Percentiles rank a stretch among this genome's conserved stretches.
These are phyloP conservation scores for Toxicodendron radicans DNA, from an alignment of 345 rosid genomes.

Conservation along the genomic window DNA sequence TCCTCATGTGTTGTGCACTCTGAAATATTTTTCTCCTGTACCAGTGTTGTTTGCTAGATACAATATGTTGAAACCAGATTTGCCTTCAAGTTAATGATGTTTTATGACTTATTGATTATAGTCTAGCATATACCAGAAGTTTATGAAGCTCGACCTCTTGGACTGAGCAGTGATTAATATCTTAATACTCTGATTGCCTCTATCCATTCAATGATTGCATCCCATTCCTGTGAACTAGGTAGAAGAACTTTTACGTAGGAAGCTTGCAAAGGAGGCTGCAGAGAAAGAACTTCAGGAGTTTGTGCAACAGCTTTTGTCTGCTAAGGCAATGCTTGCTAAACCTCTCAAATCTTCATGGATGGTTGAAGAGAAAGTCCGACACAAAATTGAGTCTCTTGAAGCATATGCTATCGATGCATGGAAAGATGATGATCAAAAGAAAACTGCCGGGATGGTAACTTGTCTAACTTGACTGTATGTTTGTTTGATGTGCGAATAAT, in stretches of 20 bases:
- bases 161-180: neutral
- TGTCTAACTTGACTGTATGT: conserved; percentile 11
- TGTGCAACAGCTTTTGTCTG: conserved; percentile 61
- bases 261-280: conserved; percentile 73
- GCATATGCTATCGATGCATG: conserved; percentile 83
- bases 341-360: conserved; percentile 85
- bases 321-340: conserved; percentile 68
- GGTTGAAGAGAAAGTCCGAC: conserved; percentile 53
- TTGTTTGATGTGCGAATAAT: conserved; percentile 13
- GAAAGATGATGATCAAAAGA: conserved; percentile 67
- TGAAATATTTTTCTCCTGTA: neutral
- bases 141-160: neutral
- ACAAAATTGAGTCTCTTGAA: conserved; percentile 69
- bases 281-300: conserved; percentile 80
- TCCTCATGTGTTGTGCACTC: too few species aligned
- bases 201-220: conserved; percentile 12
- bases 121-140: neutral
- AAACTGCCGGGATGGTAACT: conserved; percentile 74
- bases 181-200: conserved; percentile 3
- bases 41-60: neutral
- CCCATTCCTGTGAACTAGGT: conserved; percentile 43
- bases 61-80: neutral
- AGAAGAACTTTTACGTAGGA: conserved; percentile 66
- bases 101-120: neutral
- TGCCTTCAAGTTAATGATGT: neutral